These are phyloP conservation scores for Pichia sporocuriosa DNA, from an alignment of 805 yeast species.

Conservation along the genomic window DNA sequence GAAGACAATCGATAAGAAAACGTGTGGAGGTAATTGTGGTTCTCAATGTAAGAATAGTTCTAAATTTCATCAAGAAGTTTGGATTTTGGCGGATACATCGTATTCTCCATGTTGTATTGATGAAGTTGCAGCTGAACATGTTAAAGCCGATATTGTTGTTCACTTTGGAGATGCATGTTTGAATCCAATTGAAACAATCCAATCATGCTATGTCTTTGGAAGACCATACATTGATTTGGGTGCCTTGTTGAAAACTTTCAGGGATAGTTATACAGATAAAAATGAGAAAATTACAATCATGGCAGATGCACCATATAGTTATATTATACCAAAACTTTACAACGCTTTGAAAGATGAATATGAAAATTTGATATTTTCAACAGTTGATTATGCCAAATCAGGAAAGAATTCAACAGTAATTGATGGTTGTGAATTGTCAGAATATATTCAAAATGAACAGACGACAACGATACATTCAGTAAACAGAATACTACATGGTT, in stretches of 20 bases:
- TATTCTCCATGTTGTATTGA: constrained; percentile 95
- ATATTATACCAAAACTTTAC: constrained; percentile 37
- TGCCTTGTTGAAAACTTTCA: constrained; percentile 34
- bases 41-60: constrained; percentile 21
- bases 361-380: constrained; percentile 33
- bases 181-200: constrained; percentile 65
- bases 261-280: constrained; percentile 33
- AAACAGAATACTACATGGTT: constrained; percentile 29
- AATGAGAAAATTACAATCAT: constrained; percentile 50
- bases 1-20: constrained; percentile 26
- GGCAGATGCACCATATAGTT: constrained; percentile 68
- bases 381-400: constrained; percentile 29
- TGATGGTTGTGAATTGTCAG: constrained; percentile 18
- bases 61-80: constrained; percentile 36
- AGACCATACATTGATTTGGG: constrained; percentile 47
- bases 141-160: constrained; percentile 72
- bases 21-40: constrained; percentile 26
- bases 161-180: constrained; percentile 96
- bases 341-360: constrained; percentile 27
- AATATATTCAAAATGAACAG: neutral
- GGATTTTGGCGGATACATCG: constrained; percentile 92
- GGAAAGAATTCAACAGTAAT: constrained; percentile 21
- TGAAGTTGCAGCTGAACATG: constrained; percentile 95
- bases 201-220: constrained; percentile 77
- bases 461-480: constrained; percentile 12